A percentile compares a stretch with the other conserved stretches of the same genome.
phyloP scores from a whole-genome alignment of 805 yeast species.

The Vanderwaltozyma polyspora region DNA sequence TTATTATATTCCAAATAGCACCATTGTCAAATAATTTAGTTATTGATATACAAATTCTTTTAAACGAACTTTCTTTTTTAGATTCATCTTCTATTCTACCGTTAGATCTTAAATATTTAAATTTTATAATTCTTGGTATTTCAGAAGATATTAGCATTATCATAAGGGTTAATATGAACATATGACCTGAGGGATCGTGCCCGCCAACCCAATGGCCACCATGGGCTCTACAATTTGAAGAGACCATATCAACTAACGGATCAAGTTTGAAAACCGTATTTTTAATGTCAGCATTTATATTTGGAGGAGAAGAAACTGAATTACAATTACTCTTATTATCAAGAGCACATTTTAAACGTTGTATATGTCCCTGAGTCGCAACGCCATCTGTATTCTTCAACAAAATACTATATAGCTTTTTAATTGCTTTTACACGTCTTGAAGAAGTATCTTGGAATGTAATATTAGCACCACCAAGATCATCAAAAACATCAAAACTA shows the following conservation, averaged over 20 bases:
- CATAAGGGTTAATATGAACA: conserved; percentile 47
- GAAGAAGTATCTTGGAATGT: conserved; percentile 8
- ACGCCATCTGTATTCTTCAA: neutral
- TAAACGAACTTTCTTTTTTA: neutral
- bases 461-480: conserved; percentile 2
- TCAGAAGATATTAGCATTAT: conserved; percentile 52
- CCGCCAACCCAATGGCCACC: conserved; percentile 77
- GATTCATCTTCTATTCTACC: neutral
- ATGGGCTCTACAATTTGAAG: conserved; percentile 37
- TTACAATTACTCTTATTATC: neutral
- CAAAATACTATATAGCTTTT: conserved; percentile 6
- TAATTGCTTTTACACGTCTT: conserved; percentile 10
- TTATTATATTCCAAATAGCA: conserved; percentile 7
- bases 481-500: conserved; percentile 17
- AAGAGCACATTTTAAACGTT: conserved; percentile 1
- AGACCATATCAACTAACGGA: conserved; percentile 5
- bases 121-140: conserved; percentile 16
- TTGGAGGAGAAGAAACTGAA: neutral
- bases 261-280: conserved; percentile 2
- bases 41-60: neutral
- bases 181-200: conserved; percentile 94
- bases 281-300: conserved; percentile 1
- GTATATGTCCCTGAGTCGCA: neutral
- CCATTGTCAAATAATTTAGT: conserved; percentile 7
- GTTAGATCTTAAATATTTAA: neutral